Base-by-base conservation (phyloP, 23 red algal species). In the Gracilaria vermiculophylla region DNA sequence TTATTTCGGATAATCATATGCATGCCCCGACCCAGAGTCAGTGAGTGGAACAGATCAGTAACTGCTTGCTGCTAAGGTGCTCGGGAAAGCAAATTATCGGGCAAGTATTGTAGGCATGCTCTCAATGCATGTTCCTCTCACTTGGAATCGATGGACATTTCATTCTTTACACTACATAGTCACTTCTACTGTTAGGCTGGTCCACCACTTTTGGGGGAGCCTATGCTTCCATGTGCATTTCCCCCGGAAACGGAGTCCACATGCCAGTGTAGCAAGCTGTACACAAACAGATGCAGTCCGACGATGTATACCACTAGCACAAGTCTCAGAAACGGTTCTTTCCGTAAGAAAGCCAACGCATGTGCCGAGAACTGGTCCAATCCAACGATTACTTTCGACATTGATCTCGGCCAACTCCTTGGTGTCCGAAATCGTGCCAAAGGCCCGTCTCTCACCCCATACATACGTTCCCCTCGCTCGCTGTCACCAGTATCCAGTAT, bases 191-290 rank as follows among this genome's bases (percentile, higher is more conserved):
- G 58, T 15, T 28, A 11, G 8, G 36, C 42, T 14, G 44, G 36
- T 40, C 9, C 67, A 24, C 62, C 64, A 3, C 61, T 74, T 4
- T 61, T 69, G 32, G 77, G 55, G 12, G 88, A 60, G 19, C 57
- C 76, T 31, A 83, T 67, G 32, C 88, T 61, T 17, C 61, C 88
- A 17, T 83, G 62, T 20, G 77, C 34, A 20, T 56, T 62, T 19
- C 75, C 58, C 28, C 88, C 77, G 27, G 77, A 82, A 20, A 77
- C 78, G 10, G 88, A 20, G 17, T 76, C 88, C 42, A 83, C 88
- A 64, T 93, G 90, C 77, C 79, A 93, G 60, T 91, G 93, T 32
- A 95, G 79, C 32, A 95, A 51, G 65, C 85, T 89, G 40, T 89
- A 95, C 70, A 95, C 79, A 67, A 95, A 82, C 65, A 89, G 27